Conservation (phyloP, 345 rosid genomes). For the Brassica nigra region DNA sequence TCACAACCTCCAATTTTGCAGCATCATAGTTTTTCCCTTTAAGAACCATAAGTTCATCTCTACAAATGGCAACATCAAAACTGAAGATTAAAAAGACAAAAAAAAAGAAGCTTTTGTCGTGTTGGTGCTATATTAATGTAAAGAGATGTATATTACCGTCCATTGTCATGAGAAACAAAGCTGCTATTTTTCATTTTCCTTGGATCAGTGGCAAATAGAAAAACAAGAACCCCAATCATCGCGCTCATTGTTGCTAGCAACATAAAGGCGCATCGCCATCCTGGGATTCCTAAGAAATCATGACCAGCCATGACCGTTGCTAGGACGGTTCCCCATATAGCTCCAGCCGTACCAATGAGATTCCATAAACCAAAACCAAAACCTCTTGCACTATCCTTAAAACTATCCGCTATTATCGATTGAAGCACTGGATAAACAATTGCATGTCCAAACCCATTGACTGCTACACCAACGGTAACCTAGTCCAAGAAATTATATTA, state of each 20-base stretch:
- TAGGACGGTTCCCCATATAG: slow-evolving; percentile 77
- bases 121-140: neutral
- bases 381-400: slow-evolving; percentile 68
- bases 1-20: neutral
- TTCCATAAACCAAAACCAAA: slow-evolving; percentile 76
- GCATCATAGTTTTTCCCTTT: slow-evolving; percentile 30
- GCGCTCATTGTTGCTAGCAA: slow-evolving; percentile 70
- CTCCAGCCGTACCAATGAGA: slow-evolving; percentile 77
- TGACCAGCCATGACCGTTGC: slow-evolving; percentile 92
- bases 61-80: slow-evolving; percentile 37
- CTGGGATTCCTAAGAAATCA: slow-evolving; percentile 55
- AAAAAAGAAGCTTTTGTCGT: neutral
- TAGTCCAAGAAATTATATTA: slow-evolving; percentile 32
- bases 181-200: slow-evolving; percentile 20
- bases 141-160: slow-evolving; percentile 23
- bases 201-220: slow-evolving; percentile 62
- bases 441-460: slow-evolving; percentile 85
- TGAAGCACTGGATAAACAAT: slow-evolving; percentile 93
- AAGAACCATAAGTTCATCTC: slow-evolving; percentile 37
- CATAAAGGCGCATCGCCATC: slow-evolving; percentile 92
- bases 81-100: neutral
- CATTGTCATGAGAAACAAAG: slow-evolving; percentile 14
- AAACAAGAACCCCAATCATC: slow-evolving; percentile 70
- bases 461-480: slow-evolving; percentile 78
- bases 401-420: slow-evolving; percentile 91